Base-by-base conservation (phyloP, 2,329 filamentous ascomycete species). In the Colletotrichum sp. region DNA sequence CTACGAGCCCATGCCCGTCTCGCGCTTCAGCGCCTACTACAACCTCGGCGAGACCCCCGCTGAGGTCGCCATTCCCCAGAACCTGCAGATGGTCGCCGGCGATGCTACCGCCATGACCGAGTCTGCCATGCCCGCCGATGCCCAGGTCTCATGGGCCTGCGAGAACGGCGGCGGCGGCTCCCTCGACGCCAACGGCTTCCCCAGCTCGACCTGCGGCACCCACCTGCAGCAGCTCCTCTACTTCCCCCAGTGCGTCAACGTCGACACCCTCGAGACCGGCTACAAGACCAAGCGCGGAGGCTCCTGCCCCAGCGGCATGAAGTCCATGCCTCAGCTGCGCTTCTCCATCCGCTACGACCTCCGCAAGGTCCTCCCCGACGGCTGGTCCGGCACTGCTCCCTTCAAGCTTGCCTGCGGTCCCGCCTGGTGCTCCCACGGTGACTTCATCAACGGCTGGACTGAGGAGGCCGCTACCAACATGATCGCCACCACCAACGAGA, bases 161-260 rank as follows among this genome's bases (percentile, higher is more conserved):
- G 85, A 87, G 78, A 78, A 77, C 72, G 82, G 80, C 21, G 78
- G 76, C 26, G 18, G 76, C 71, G 76, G 70, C 36, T 73, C 65
- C 82, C 92, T 72, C 4, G 78, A 79, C 24, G 93, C 92, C 10
- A 95, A 95, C 80, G 93, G 93, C 24, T 92, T 94, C 80, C 93
- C 93, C 32, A 93, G 94, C 76, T 92, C 92, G 68, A 93, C 93
- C 1, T 94, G 93, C 12, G 89, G 78, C 89, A 90, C 67, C 77
- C 83, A 81, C 79, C 89, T 66, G 86, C 90, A 77, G 89, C 92
- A 83, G 89, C 92, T 79, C 89, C 90, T 39, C 65, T 78, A 80
- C 66, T 71, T 81, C 80, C 80, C 75, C 18, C 72, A 77, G 72
- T 81, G 80, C 63, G 80, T 81, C 65, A 78, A 79, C 71, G 68